phyloP scores from a whole-genome alignment of 129 eudicot species.

The Escallonia rubra region DNA sequence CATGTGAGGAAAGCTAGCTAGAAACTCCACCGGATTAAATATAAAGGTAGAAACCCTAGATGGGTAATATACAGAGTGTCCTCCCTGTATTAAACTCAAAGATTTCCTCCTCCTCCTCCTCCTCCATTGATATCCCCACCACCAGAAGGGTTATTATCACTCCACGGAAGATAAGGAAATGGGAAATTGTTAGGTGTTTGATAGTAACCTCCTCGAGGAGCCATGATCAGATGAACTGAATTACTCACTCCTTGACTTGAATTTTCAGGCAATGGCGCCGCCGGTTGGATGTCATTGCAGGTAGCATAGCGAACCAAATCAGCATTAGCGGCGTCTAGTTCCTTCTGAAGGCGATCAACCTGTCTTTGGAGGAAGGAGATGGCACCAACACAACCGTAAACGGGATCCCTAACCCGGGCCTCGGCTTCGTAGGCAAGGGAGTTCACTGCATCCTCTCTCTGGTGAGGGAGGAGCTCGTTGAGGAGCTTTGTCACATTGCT shows the following conservation, averaged over 20 bases:
- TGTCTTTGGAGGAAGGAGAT: constrained; percentile 79
- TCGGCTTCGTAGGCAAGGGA: constrained; percentile 95
- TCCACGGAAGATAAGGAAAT: constrained; percentile 39
- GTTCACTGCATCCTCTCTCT: constrained; percentile 80
- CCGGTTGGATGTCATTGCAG: constrained; percentile 35
- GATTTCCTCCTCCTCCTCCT: constrained; percentile 23
- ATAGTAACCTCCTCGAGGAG: constrained; percentile 24
- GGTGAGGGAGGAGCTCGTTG: constrained; percentile 77
- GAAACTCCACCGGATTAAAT: not conserved
- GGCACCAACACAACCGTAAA: constrained; percentile 82
- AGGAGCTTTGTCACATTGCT: constrained; percentile 89
- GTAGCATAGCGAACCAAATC: constrained; percentile 48
- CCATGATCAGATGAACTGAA: constrained; percentile 8
- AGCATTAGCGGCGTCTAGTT: constrained; percentile 79
- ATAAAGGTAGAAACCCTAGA: not conserved
- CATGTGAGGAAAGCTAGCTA: not conserved
- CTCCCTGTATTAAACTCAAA: not conserved
- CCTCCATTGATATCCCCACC: constrained; percentile 39
- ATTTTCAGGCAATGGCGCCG: constrained; percentile 15
- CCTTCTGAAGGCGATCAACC: constrained; percentile 77
- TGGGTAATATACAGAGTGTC: not conserved
- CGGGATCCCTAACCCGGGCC: constrained; percentile 86
- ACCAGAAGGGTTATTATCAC: constrained; percentile 11
- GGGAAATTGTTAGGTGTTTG: constrained; percentile 39
- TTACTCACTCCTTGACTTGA: no score